Evolutionary conservation across 495 filamentous ascomycete species (phyloP).

Genomic region (Antarctomyces pellizariae): DNA sequence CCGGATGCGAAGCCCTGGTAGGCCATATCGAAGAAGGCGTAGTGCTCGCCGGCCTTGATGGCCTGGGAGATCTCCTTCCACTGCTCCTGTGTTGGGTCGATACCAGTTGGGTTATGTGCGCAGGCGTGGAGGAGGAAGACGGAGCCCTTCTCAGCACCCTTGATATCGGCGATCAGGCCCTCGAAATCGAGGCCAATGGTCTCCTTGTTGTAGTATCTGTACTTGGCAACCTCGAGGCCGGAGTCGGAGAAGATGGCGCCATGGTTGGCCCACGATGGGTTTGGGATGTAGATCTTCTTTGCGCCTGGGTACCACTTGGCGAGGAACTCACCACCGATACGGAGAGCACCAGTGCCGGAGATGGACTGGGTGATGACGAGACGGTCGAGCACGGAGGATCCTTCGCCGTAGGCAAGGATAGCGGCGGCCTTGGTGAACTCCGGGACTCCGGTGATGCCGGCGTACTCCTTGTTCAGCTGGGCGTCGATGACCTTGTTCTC

Average conservation of each 20-base stretch:
- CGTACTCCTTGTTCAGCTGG: constrained; percentile 85
- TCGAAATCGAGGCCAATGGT: constrained; percentile 96
- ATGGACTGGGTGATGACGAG: constrained; percentile 92
- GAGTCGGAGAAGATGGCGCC: constrained; percentile 88
- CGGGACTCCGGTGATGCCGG: constrained; percentile 86
- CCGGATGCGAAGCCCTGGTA: constrained; percentile 97
- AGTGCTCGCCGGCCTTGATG: constrained; percentile 76
- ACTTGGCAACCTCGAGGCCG: constrained; percentile 71
- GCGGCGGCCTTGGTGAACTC: constrained; percentile 83
- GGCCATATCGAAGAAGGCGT: constrained; percentile 97
- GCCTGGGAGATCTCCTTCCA: constrained; percentile 83
- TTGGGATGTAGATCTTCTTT: constrained; percentile 91
- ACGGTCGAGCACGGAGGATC: constrained; percentile 52
- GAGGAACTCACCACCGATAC: constrained; percentile 86
- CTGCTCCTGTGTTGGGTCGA: constrained; percentile 80
- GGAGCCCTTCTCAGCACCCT: constrained; percentile 63
- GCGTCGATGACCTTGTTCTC: constrained; percentile 66
- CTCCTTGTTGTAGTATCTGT: constrained; percentile 97
- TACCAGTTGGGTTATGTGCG: constrained; percentile 95
- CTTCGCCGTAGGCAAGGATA: constrained; percentile 66
- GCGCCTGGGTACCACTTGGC: constrained; percentile 65
- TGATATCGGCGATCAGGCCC: constrained; percentile 77
- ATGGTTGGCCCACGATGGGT: constrained; percentile 96
- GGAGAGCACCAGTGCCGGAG: constrained; percentile 86
- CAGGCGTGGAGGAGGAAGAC: constrained; percentile 90